Evolutionary conservation across 2,329 filamentous ascomycete species (phyloP), one percentile per base, ranked within the genome.

Genomic region (Colletotrichum melonis): DNA sequence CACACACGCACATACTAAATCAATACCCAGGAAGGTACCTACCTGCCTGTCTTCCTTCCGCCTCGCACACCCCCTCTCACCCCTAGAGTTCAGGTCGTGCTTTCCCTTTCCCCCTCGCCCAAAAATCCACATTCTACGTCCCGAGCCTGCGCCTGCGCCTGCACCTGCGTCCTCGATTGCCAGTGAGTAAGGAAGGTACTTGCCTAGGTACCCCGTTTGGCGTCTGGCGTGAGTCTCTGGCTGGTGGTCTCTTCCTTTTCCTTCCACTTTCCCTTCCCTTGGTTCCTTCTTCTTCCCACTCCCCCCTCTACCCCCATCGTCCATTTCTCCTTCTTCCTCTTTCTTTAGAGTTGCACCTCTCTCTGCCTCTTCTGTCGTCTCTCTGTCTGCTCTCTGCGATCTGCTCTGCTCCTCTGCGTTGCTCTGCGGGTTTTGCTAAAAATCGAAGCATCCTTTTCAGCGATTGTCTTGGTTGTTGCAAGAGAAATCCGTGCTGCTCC

Each of bases 291-390:
- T n/a, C 65, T 74, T 77, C 76, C 75, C 64, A 68, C 68, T 71
- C 72, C 73, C 73, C 76, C 75, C 65, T 76, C 75, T 42, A 54
- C 24, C 24, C 65, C 42, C 30, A 42, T 74, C 38, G 66, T 26
- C 35, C 63, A 42, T 42, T 70, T 68, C 63, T 63, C 69, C 59
- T 67, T 69, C 62, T 65, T 69, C 65, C 63, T 73, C 67, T 28
- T 74, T 63, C 67, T 67, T 75, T 74, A 67, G 73, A 73, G 67
- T 62, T 73, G 67, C 67, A 70, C 70, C 56, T 65, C 35, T 63
- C 42, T 78, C 74, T 77, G 67, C 72, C 75, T 79, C 77, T 81
- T 77, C 78, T 79, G 78, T 78, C 58, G 24, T 77, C 19, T 78
- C 79, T 78, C 78, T 77, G 80, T 76, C 80, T 76, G 65, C 42